Conservation (phyloP, 768 basidiomycete species). For the Phylloporus arenicola region DNA sequence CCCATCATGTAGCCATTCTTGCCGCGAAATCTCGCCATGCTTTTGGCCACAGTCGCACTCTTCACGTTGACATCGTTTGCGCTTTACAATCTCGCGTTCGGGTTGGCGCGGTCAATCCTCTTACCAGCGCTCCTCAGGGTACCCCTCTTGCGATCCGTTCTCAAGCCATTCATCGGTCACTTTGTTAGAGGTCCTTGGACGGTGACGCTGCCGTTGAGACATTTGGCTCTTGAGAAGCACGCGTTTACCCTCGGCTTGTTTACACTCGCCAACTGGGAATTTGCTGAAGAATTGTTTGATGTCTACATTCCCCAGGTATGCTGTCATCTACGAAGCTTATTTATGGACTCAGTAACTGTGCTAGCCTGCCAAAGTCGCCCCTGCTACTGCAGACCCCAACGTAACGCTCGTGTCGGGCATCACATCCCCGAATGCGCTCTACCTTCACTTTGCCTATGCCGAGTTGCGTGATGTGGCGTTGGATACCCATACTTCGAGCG, state of each 20-base stretch:
- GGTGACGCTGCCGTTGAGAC: slow-evolving; percentile 42
- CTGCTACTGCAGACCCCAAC: slow-evolving; percentile 45
- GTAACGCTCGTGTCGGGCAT: slow-evolving; percentile 60
- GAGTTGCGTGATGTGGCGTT: slow-evolving; percentile 53
- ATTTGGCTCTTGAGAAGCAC: slow-evolving; percentile 41
- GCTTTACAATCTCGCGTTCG: slow-evolving; percentile 42
- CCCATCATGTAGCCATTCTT: slow-evolving; percentile 16
- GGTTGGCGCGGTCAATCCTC: slow-evolving; percentile 38
- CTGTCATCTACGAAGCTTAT: background rate
- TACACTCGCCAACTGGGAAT: slow-evolving; percentile 60
- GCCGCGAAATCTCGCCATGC: slow-evolving; percentile 14
- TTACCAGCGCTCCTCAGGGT: slow-evolving; percentile 51
- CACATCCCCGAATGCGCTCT: slow-evolving; percentile 45
- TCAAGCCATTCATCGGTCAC: slow-evolving; percentile 61
- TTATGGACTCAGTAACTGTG: background rate
- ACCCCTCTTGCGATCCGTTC: slow-evolving; percentile 44
- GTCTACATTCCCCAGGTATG: slow-evolving; percentile 51
- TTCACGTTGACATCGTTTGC: slow-evolving; percentile 37
- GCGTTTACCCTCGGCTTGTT: slow-evolving; percentile 47
- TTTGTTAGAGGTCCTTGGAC: slow-evolving; percentile 57
- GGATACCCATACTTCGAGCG: slow-evolving; percentile 37
- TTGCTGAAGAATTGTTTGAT: slow-evolving; percentile 56
- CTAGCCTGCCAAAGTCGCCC: slow-evolving; percentile 46
- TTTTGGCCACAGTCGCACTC: slow-evolving; percentile 36
- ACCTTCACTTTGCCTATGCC: slow-evolving; percentile 60